A percentile compares a stretch with the other conserved stretches of the same genome.
These are phyloP conservation scores for Whalleya microplaca DNA, from an alignment of 2,329 filamentous ascomycete genomes.

Conservation along the genomic window DNA sequence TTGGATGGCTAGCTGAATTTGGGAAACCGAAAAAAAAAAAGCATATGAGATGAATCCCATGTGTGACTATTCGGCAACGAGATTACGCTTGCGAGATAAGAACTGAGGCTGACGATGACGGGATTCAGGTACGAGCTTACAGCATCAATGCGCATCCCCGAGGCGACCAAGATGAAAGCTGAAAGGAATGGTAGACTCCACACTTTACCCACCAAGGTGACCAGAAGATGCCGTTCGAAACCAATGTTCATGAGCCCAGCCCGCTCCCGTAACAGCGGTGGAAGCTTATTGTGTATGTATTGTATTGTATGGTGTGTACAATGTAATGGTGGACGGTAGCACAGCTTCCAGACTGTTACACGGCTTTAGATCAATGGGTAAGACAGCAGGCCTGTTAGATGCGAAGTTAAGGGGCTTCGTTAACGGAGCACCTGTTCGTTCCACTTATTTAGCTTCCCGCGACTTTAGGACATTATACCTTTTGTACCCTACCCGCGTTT, in stretches of 20 bases:
- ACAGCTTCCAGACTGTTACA: constrained; percentile 15
- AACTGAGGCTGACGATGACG: background rate
- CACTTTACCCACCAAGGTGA: constrained; percentile 1
- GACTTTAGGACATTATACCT: no score
- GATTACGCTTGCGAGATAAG: background rate
- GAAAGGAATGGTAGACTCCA: constrained; percentile 9
- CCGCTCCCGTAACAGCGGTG: constrained; percentile 24
- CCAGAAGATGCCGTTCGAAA: constrained; percentile 20
- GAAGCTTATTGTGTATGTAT: constrained; percentile 1
- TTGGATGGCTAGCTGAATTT: no score
- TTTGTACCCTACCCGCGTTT: no score
- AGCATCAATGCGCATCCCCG: background rate
- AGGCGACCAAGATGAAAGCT: background rate
- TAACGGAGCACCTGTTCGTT: no score
- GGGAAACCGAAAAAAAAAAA: no score
- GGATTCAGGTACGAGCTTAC: background rate
- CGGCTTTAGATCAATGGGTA: constrained; percentile 12
- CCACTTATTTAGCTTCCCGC: no score
- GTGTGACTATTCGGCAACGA: background rate
- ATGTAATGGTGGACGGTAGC: constrained; percentile 8
- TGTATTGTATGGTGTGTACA: no score
- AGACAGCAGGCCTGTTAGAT: constrained; percentile 19
- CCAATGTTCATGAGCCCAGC: constrained; percentile 20
- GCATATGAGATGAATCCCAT: background rate
- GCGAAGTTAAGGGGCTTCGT: no score